Base-by-base conservation (phyloP, 2,329 filamentous ascomycete genomes). In the Aureobasidium sp. region DNA sequence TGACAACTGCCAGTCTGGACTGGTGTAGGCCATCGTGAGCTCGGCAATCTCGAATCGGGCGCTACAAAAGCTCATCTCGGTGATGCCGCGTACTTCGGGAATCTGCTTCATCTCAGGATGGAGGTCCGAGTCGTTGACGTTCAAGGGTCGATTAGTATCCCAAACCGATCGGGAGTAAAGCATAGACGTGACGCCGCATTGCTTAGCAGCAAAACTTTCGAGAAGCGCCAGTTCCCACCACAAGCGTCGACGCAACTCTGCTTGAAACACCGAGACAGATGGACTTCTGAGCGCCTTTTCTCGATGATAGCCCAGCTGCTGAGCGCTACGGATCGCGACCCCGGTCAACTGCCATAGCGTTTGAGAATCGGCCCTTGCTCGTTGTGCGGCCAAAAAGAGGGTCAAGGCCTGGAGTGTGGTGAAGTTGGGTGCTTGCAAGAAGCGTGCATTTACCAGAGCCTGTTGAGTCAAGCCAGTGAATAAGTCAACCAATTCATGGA, bases 371-470 rank as follows among this genome's bases (percentile, higher is more conserved):
- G 75, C 74, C 0, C 67, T 66, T 22, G 75, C 72, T 47, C 79
- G 75, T 4, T 69, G 64, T 6, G 70, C 63, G 2, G 51, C 25
- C 11, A 89, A 76, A 67, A 87, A 89, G 12, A 90, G 75, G 5
- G 87, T 75, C 62, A 85, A 85, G 1, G 87, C 87, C 71, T 90
- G 87, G 20, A 91, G 73, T 2, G 87, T 79, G 59, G 83, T 81
- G 8, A 88, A 69, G 63, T 90, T 86, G 1, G 83, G 82, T 14
- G 83, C 83, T 29, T 84, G 81, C 74, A 91, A 82, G 65, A 90
- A 87, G 8, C 83, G 81, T 1, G 84, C 86, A 65, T 86, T 87
- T 37, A 86, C 77, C 25, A 91, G 76, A 1, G 87, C 85, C 65
- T 88, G 83, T 65, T 62, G 61, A 27, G 61, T 45, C 15, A 57